A percentile compares a stretch with the other conserved stretches of the same genome.
Conservation (phyloP, 176 grass and related monocot genomes). For the Lolium multiflorum region DNA sequence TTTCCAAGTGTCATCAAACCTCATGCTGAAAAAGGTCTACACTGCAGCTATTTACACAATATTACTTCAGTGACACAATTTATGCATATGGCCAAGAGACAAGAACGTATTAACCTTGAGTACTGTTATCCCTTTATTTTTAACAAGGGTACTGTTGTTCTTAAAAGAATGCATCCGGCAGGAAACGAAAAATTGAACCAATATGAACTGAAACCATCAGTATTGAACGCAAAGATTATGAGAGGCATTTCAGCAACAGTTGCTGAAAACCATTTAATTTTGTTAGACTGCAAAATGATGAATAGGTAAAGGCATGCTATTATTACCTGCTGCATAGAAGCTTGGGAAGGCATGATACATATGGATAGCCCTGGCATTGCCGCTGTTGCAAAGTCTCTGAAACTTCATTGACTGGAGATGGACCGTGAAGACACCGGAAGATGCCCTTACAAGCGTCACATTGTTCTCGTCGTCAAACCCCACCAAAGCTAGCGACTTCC, state of each 20-base stretch:
- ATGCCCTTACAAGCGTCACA: constrained; percentile 20
- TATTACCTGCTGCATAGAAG: constrained; percentile 23
- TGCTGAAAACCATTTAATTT: background rate
- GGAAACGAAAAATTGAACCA: background rate
- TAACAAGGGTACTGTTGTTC: background rate
- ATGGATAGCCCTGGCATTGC: background rate
- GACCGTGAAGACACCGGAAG: background rate
- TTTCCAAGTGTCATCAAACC: background rate
- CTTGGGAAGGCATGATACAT: constrained; percentile 9
- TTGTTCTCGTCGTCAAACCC: constrained; percentile 29
- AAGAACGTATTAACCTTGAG: constrained; percentile 1
- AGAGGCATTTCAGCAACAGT: background rate
- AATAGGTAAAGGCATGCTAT: background rate
- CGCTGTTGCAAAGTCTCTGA: constrained; percentile 4
- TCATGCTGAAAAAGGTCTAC: background rate
- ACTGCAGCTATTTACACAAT: background rate
- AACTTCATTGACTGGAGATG: constrained; percentile 17
- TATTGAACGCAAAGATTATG: background rate
- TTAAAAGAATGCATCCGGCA: background rate
- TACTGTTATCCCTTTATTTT: no score
- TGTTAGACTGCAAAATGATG: background rate
- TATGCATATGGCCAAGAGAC: background rate
- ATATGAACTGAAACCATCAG: background rate
- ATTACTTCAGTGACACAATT: background rate
- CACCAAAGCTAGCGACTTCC: background rate